phyloP scores from a whole-genome alignment of 179 eudicot species.

The Sideroxylon spinosum region DNA sequence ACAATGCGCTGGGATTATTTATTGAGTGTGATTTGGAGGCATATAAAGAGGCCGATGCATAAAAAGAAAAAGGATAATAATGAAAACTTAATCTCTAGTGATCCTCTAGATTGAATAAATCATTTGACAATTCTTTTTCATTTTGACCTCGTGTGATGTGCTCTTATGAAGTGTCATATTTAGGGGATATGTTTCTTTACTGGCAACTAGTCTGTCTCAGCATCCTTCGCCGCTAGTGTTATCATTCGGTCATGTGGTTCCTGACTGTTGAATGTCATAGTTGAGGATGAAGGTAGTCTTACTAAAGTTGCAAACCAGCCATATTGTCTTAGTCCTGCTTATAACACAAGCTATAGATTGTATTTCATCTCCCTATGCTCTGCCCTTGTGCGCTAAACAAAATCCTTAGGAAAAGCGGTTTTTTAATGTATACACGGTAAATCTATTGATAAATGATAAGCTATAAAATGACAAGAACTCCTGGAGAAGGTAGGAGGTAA shows the following conservation, averaged over 20 bases:
- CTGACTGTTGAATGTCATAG: background rate
- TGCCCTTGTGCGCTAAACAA: background rate
- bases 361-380: background rate
- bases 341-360: background rate
- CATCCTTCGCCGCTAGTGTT: background rate
- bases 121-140: background rate
- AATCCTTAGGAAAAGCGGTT: background rate
- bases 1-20: background rate
- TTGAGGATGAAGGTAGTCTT: background rate
- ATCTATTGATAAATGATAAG: too few relatives aligned
- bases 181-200: background rate
- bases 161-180: background rate
- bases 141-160: background rate
- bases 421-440: background rate
- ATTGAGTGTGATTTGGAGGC: background rate
- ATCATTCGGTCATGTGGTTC: background rate
- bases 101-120: background rate
- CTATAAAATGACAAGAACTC: background rate
- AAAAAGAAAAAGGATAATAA: background rate
- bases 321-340: background rate
- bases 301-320: background rate
- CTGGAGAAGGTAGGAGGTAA: background rate
- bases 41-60: background rate
- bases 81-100: too few relatives aligned
- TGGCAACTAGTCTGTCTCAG: background rate